Conservation (phyloP, 177 flowering plant genomes). For the Vitis hybrid region DNA sequence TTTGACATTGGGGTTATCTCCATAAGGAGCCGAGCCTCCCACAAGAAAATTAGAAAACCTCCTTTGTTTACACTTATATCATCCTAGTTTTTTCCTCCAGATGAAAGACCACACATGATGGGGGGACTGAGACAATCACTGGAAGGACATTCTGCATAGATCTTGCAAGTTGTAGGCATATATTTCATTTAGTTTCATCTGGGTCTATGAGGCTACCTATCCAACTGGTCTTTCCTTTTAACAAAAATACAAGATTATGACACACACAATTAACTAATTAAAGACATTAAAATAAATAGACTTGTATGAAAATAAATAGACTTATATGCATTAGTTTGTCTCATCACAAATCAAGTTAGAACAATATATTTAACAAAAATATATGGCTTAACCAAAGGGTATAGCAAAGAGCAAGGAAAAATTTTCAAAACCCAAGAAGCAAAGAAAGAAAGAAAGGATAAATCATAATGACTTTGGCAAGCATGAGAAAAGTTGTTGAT, state of each 20-base stretch:
- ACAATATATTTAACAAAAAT: not conserved
- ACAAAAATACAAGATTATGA: not conserved
- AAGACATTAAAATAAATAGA: too few relatives aligned
- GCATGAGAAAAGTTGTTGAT: conserved; percentile 4
- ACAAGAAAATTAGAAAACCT: not conserved
- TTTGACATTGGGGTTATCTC: not conserved
- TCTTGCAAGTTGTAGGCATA: not conserved
- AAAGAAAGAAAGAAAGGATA: not conserved
- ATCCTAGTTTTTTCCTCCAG: not conserved
- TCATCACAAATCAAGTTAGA: too few relatives aligned
- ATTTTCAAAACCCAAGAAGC: not conserved
- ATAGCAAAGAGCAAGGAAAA: not conserved
- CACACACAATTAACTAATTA: not conserved
- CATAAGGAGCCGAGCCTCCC: not conserved
- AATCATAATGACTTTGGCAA: not conserved
- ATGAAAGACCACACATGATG: not conserved
- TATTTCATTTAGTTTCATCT: not conserved
- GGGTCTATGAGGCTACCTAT: not conserved
- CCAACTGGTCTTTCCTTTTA: not conserved
- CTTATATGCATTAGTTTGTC: too few relatives aligned
- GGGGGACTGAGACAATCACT: not conserved
- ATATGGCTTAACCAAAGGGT: not conserved
- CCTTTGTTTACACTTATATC: not conserved
- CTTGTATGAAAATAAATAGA: too few relatives aligned
- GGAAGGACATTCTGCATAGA: not conserved